Evolutionary conservation across 1,284 basidiomycete genomes (phyloP), one percentile per base, ranked within the genome.

Genomic region (Ceratobasidium sp.): DNA sequence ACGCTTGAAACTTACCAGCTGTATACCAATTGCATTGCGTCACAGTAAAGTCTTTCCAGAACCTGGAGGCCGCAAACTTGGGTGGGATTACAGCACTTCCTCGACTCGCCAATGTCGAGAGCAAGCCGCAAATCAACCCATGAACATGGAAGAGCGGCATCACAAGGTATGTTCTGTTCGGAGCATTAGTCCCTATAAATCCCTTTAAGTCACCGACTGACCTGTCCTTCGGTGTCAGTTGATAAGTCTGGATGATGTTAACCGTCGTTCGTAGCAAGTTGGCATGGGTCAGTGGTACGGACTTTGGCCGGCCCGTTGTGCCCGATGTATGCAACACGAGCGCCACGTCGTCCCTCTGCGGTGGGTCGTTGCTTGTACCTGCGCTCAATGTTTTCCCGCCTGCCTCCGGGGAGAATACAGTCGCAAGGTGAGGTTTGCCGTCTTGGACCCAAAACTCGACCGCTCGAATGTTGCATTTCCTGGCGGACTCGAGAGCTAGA

Each of bases 61-160:
- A 90, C 0, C 82, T 81, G 56, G 82, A 81, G 1, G 87, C 85
- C 66, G 86, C 85, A 79, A 89, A 89, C 64, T 80, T 81, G 46
- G 81, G 78, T 58, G 87, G 87, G 77, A 90, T 85, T 73, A 89
- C 86, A 2, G 86, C 83, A 74, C 83, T 84, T 8, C 86, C 86
- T 4, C 86, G 85, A 21, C 86, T 85, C 49, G 86, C 81, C 6
- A 88, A 78, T 0, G 88, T 86, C 8, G 87, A 85, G 21, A 88
- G 82, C 28, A 90, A 81, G 75, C 87, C 88, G 70, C 86, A 86
- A 36, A 88, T 83, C 54, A 89, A 84, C 42, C 87, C 87, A 67
- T 87, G 87, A 21, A 88, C 87, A 76, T 89, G 88, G 81, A 88
- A 89, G 38, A 89, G 82, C 33, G 88, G 88, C 88, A 89, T 89